phyloP scores from a whole-genome alignment of 129 eudicot genomes.

The Solidago caesia region DNA sequence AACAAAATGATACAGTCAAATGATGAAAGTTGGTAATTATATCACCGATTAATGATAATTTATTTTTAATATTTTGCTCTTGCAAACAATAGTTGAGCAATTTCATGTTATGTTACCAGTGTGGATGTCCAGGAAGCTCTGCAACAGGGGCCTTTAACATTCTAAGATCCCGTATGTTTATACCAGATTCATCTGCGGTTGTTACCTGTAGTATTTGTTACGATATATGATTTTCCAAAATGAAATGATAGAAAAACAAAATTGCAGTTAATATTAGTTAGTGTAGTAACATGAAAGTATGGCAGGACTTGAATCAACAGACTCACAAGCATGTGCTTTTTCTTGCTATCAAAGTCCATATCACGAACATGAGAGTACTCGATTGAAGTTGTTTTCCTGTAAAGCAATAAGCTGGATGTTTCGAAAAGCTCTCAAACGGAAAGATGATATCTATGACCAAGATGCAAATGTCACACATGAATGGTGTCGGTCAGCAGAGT shows the following conservation, averaged over 20 bases:
- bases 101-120: constrained; percentile 53
- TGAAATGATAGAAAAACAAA: neutral
- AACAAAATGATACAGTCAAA: constrained; percentile 14
- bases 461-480: neutral
- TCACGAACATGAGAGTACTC: constrained; percentile 78
- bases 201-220: constrained; percentile 58
- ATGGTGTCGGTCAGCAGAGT: neutral
- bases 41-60: constrained; percentile 7
- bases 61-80: neutral
- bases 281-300: constrained; percentile 10
- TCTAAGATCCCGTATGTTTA: constrained; percentile 95
- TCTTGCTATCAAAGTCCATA: constrained; percentile 81
- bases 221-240: constrained; percentile 13
- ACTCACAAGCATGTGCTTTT: constrained; percentile 88
- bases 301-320: constrained; percentile 22
- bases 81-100: neutral
- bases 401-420: constrained; percentile 21
- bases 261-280: constrained; percentile 1
- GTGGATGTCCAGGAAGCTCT: constrained; percentile 96
- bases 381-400: constrained; percentile 82
- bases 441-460: constrained; percentile 17
- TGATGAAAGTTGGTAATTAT: constrained; percentile 11
- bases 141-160: constrained; percentile 73
- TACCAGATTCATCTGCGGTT: constrained; percentile 96
- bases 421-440: neutral